Conservation (phyloP, 371 early-diverging fungal species). For the Mucor saturninus region DNA sequence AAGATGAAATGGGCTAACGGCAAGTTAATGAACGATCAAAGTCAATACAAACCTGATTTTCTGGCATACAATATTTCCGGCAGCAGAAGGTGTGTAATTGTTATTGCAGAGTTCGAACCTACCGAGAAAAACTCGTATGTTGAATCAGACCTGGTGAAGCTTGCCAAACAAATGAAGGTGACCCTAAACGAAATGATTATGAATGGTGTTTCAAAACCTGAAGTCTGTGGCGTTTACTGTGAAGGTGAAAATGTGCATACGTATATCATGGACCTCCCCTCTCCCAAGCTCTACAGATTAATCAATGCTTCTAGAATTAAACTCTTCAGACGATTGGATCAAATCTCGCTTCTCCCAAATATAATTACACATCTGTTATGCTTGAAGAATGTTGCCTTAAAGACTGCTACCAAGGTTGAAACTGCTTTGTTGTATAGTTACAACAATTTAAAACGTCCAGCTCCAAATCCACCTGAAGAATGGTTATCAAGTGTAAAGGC, state of each 20-base stretch:
- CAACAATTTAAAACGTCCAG: constrained; percentile 13
- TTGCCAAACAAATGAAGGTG: no score
- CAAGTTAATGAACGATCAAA: background rate
- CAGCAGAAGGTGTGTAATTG: constrained; percentile 3
- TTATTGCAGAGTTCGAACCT: constrained; percentile 22
- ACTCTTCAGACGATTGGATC: constrained; percentile 13
- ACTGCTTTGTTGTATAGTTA: constrained; percentile 4
- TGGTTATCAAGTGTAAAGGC: constrained; percentile 6
- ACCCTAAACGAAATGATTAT: no score
- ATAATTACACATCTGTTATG: constrained; percentile 12
- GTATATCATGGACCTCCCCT: no score
- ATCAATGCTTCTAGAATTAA: constrained; percentile 14
- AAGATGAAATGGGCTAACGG: constrained; percentile 25
- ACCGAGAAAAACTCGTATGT: no score
- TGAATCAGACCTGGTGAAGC: no score
- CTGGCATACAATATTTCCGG: constrained; percentile 18
- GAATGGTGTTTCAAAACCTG: no score
- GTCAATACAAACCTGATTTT: constrained; percentile 19
- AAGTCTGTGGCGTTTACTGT: no score
- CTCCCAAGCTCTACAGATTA: constrained; percentile 12
- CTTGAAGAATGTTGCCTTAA: constrained; percentile 13
- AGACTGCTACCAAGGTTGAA: constrained; percentile 19
- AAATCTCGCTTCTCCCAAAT: constrained; percentile 19
- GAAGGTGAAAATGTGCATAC: no score
- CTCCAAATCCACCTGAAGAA: constrained; percentile 2